Evolutionary conservation across 2,329 filamentous ascomycete species (phyloP), one percentile per base, ranked within the genome.

Genomic region (Lizonia empirigonia): DNA sequence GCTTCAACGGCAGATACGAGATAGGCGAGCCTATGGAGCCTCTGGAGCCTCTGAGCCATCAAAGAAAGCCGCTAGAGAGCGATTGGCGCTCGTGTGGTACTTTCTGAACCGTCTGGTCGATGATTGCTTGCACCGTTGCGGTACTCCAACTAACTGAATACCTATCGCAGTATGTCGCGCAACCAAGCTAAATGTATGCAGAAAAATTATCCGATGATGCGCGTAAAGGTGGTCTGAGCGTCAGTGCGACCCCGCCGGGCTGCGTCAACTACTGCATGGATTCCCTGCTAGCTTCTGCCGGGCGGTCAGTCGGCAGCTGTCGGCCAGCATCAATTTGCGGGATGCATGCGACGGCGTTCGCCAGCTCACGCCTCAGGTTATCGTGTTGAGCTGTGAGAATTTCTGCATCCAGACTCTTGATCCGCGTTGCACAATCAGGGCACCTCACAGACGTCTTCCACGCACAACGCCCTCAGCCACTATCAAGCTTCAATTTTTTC

Each of bases 231-330:
- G 15, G 26, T 10, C 36, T 44, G n/a, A n/a, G n/a, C n/a, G n/a
- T 15, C 32, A 20, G 16, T 49, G 37, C 51, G 54, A 53, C 58
- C 60, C 57, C 57, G 49, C 56, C 35, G 23, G 26, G 19, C 30
- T 24, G 29, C 32, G 37, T 35, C 33, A 9, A 50, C 45, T 50
- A 58, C 48, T 27, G 41, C 44, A 30, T 16, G 34, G 22, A 7
- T 33, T 37, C 50, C 59, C 53, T 59, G 55, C 48, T 45, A 29
- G 22, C 8, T 29, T 20, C 40, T 44, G 55, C 56, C 53, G 56
- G 56, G 59, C 61, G 63, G 61, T 62, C 49, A 56, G 48, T 45
- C 45, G 44, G 51, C 56, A 53, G 49, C 51, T 33, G 32, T 46
- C 51, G 35, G 50, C 34, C 35, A 26, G 27, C 34, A 15, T 37